Evolutionary conservation across 1,284 basidiomycete genomes (phyloP).

Genomic region (Pseudozyma pruni): DNA sequence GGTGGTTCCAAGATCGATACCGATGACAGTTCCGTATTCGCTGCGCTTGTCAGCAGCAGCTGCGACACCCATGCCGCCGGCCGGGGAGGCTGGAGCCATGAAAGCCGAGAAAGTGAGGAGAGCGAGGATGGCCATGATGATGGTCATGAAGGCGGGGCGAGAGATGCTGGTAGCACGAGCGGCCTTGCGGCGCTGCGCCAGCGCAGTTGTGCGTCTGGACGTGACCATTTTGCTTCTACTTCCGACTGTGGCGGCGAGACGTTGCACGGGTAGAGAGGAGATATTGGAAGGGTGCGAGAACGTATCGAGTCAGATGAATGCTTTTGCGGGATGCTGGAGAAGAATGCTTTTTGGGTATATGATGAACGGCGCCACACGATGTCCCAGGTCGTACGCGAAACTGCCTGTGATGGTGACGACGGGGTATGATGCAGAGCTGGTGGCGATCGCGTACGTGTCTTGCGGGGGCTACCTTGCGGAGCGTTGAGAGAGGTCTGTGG

Average conservation of each 20-base stretch:
- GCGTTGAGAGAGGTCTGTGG: not conserved
- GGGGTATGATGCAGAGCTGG: slow-evolving; percentile 9
- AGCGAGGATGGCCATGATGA: slow-evolving; percentile 58
- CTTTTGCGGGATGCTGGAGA: slow-evolving; percentile 3
- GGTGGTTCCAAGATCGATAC: slow-evolving; percentile 76
- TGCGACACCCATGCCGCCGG: slow-evolving; percentile 57
- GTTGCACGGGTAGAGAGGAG: not conserved
- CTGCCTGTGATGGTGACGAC: slow-evolving; percentile 1
- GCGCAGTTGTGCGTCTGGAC: slow-evolving; percentile 38
- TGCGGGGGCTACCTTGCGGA: not conserved
- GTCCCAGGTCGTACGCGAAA: slow-evolving; percentile 12
- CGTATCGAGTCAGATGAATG: slow-evolving; percentile 5
- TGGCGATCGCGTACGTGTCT: slow-evolving; percentile 2
- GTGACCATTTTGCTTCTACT: slow-evolving; percentile 37
- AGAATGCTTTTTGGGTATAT: slow-evolving; percentile 1
- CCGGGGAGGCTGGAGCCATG: slow-evolving; percentile 42
- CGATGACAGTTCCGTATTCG: slow-evolving; percentile 88
- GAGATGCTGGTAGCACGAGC: slow-evolving; percentile 43
- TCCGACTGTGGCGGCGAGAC: slow-evolving; percentile 21
- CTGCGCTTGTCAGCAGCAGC: slow-evolving; percentile 62
- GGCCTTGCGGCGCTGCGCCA: slow-evolving; percentile 43
- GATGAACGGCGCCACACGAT: not conserved
- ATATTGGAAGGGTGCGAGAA: not conserved
- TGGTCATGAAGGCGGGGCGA: slow-evolving; percentile 50
- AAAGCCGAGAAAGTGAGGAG: slow-evolving; percentile 56